These are phyloP conservation scores for Mucor piriformis DNA, from an alignment of 371 early-diverging fungal species.

Conservation along the genomic window DNA sequence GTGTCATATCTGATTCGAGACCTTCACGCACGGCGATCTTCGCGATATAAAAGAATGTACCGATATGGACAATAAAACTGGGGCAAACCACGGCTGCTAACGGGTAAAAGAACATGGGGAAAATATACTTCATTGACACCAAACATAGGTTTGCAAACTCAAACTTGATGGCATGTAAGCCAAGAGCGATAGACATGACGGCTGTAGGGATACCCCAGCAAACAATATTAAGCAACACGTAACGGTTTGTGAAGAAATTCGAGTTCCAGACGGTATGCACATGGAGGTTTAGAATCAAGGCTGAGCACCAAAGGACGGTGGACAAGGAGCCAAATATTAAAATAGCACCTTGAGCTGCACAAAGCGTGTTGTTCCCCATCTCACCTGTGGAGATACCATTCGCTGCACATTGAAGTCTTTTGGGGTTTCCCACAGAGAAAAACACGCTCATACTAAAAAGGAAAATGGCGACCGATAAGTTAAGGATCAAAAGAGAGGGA, in stretches of 20 bases:
- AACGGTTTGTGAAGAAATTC: constrained; percentile 60
- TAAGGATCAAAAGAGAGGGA: constrained; percentile 69
- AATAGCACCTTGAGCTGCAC: constrained; percentile 67
- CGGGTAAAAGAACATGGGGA: constrained; percentile 63
- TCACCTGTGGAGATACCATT: constrained; percentile 46
- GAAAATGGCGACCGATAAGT: constrained; percentile 59
- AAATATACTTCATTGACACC: constrained; percentile 53
- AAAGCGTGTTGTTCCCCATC: constrained; percentile 62
- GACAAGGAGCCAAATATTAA: constrained; percentile 63
- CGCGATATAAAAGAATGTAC: constrained; percentile 69
- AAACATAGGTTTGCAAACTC: constrained; percentile 67
- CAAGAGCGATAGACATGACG: constrained; percentile 54
- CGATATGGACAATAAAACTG: constrained; percentile 59
- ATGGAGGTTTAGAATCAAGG: constrained; percentile 67
- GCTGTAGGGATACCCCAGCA: constrained; percentile 70
- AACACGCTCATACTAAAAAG: constrained; percentile 60
- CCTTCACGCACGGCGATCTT: constrained; percentile 52
- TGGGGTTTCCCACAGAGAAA: constrained; percentile 58
- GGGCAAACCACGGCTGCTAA: constrained; percentile 65
- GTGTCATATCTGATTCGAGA: constrained; percentile 57
- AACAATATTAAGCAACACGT: constrained; percentile 52
- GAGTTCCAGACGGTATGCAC: constrained; percentile 72
- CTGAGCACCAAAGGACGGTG: constrained; percentile 63
- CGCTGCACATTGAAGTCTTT: constrained; percentile 57
- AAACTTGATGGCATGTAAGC: constrained; percentile 57